Evolutionary conservation across 2,329 filamentous ascomycete genomes (phyloP), one percentile per base, ranked within the genome.

Genomic region (Trichoderma citrinoviride): DNA sequence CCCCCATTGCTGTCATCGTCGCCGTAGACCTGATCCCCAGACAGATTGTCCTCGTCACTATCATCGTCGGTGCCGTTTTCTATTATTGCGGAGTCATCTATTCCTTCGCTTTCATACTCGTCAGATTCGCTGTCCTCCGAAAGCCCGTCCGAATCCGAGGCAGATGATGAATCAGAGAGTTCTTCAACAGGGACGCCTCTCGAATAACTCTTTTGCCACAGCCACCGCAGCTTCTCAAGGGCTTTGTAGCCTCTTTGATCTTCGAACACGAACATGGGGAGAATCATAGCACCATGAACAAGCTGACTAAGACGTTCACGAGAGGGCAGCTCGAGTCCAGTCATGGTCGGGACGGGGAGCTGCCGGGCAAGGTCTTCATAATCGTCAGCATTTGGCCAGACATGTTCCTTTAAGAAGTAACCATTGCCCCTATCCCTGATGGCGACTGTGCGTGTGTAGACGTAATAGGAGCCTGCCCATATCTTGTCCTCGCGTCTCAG

Each of bases 61-160:
- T 67, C 65, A 15, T 69, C 63, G 14, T 73, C 73, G 3, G 64
- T 68, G 15, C 69, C 67, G 1, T 70, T 66, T 1, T 67, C 72
- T 1, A 70, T 64, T 14, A 77, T 71, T 8, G 71, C 71, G 1
- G 62, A 70, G 53, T 79, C 77, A 43, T 79, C 77, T 7, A 80
- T 78, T 0, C 76, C 76, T 0, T 78, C 77, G 49, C 77, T 77
- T 44, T 80, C 78, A 17, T 80, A 79, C 50, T 75, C 71, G 33
- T 77, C 69, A 2, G 68, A 52, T 29, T 69, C n/a, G n/a, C n/a
- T n/a, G n/a, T n/a, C n/a, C n/a, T n/a, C 66, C 7, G 70, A 66
- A 7, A 66, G 62, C 5, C 68, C 67, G n/a, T 63, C 61, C 3
- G 60, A 55, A 14, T 44, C 54, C 7, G 8, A 27, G 7, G 47